Percentiles rank a stretch among this genome's conserved stretches.
Conservation (phyloP, 192 early-diverging fungal species). For the Geranomyces variabilis region DNA sequence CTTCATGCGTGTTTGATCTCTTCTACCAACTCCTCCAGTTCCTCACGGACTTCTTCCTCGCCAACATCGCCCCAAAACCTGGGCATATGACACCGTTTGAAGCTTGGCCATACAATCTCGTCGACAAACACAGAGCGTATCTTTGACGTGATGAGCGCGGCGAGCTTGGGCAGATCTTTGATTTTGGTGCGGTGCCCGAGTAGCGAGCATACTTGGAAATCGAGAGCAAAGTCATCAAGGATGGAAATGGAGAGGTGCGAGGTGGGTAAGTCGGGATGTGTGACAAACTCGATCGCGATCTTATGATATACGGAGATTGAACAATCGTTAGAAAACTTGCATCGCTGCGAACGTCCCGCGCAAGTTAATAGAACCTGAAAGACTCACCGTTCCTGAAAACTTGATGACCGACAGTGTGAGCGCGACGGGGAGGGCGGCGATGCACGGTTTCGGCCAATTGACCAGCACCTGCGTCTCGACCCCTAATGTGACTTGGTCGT, state of each 20-base stretch:
- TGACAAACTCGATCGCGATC: slow-evolving; percentile 60
- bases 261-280: slow-evolving; percentile 49
- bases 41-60: slow-evolving; percentile 29
- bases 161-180: slow-evolving; percentile 93
- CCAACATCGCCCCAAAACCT: slow-evolving; percentile 29
- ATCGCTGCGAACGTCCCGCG: too few species aligned
- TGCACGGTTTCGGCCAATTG: slow-evolving; percentile 90
- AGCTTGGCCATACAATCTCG: slow-evolving; percentile 75
- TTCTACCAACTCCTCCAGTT: slow-evolving; percentile 37
- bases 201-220: slow-evolving; percentile 86
- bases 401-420: slow-evolving; percentile 81
- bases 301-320: slow-evolving; percentile 7
- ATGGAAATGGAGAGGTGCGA: slow-evolving; percentile 53
- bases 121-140: slow-evolving; percentile 71
- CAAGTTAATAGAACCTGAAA: neutral
- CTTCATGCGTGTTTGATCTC: slow-evolving; percentile 36
- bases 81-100: slow-evolving; percentile 46
- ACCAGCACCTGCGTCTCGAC: slow-evolving; percentile 90
- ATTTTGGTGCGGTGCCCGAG: slow-evolving; percentile 96
- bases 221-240: slow-evolving; percentile 61
- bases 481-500: slow-evolving; percentile 92
- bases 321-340: neutral
- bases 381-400: slow-evolving; percentile 87
- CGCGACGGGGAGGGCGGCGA: slow-evolving; percentile 91
- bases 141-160: slow-evolving; percentile 77